Evolutionary conservation across 2,329 filamentous ascomycete species (phyloP), one percentile per base, ranked within the genome.

Genomic region (Hymenoscyphus occultus): DNA sequence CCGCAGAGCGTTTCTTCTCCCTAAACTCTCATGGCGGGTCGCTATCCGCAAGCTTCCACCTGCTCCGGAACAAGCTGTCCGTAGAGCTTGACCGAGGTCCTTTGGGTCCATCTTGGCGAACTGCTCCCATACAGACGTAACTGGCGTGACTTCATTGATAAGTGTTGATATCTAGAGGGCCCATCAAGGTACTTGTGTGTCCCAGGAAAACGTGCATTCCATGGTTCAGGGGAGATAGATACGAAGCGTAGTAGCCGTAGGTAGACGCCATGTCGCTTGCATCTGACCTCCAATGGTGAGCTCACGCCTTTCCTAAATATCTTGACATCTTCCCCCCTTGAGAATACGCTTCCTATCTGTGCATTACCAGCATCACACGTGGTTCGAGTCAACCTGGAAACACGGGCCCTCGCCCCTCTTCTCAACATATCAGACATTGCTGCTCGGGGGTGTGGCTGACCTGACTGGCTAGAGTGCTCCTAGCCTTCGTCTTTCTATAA

Each of bases 281-380:
- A 28, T 22, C 40, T 45, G 16, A 22, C 28, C 39, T 39, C 39
- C 58, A 19, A 40, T 7, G 28, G 22, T 39, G 32, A 39, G 31
- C 19, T 45, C 7, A 6, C 39, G 39, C 14, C 19, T 42, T 19
- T 14, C 10, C 10, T 39, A 16, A 39, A 31, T 28, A 9, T n/a
- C 40, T 32, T 40, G 19, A 22, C 56, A n/a, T 22, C 13, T 19
- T 19, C 28, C n/a, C 4, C 54, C n/a, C 54, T 28, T 19, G 35
- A 42, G 19, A 16, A 12, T 60, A 48, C 40, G 22, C 40, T n/a
- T 60, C 48, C 51, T 42, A 40, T 39, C 51, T 57, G 19, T 56
- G 51, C 51, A 45, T 42, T 22, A 54, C 48, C 48, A 54, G 35
- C 35, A 16, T 22, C 62, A 56, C 62, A 64, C 62, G 62, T 64